Base-by-base conservation (phyloP, 139 green algal species). In the Asterochloris erici region DNA sequence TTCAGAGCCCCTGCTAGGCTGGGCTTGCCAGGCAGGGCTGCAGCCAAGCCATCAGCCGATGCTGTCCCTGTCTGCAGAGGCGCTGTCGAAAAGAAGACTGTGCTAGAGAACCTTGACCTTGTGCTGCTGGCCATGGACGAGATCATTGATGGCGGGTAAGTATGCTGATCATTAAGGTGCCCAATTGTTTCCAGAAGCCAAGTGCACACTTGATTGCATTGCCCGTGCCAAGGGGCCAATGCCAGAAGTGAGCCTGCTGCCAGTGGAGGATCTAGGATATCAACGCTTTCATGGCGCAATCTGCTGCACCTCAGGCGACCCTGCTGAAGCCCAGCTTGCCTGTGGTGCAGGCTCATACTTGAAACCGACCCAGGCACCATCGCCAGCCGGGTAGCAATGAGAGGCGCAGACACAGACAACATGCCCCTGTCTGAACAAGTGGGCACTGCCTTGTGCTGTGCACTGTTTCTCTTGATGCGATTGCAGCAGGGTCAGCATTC, bases 71-170 rank as follows among this genome's bases (percentile, higher is more conserved):
- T 17, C 63, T 91, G 64, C 91, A 97, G 96, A 84, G 91, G 93
- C 75, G 91, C 93, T 29, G 96, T 99, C 28, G 97, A 99, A 82
- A 99, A 99, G 92, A 99, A 98, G 89, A 98, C 96, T 13, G 95
- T 98, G 64, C 91, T 99, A 61, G 97, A 99, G 85, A 99, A 99
- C 87, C 86, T 99, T 81, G 97, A 99, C 88, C 92, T 99, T 26
- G 93, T 98, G 71, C 91, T 99, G 77, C 89, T 99, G 27, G 91
- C 90, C 23, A 95, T 99, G 75, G 97, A 99, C 74, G 97, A 99
- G 81, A 96, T 98, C 14, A 81, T 98, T 14, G 97, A 99, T 82
- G 91, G 93, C 16, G 97, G 97, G 92, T 98, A 17, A 63, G 77
- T 54, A 54, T 28, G 28, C 17, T 83, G 10, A 26, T 26, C 24